Percentiles rank a stretch among this genome's conserved stretches.
These are phyloP conservation scores for Exophiala spinifera DNA, from an alignment of 2,329 filamentous ascomycete species.

Conservation along the genomic window DNA sequence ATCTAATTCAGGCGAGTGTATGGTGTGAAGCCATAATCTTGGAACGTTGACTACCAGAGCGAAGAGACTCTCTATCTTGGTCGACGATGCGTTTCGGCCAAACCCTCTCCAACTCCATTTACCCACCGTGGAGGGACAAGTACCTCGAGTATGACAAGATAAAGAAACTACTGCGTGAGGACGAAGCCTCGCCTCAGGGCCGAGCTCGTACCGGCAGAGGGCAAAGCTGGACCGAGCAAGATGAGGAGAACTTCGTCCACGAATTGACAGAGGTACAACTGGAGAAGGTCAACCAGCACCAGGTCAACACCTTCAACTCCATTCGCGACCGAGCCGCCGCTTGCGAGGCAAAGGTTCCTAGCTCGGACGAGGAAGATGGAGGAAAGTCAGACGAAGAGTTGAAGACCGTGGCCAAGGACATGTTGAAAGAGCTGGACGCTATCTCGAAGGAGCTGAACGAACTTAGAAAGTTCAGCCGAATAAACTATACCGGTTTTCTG, in stretches of 20 bases:
- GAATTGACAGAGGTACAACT: conserved; percentile 92
- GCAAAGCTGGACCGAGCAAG: conserved; percentile 79
- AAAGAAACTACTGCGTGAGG: conserved; percentile 82
- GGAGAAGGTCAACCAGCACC: conserved; percentile 90
- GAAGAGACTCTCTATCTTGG: too few relatives aligned
- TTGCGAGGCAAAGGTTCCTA: conserved; percentile 63
- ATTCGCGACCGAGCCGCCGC: conserved; percentile 76
- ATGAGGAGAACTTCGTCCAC: conserved; percentile 90
- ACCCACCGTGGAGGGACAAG: conserved; percentile 83
- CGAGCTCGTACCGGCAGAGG: conserved; percentile 47
- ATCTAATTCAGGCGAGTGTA: not conserved
- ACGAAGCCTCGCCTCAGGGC: conserved; percentile 51
- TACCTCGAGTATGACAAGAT: conserved; percentile 97
- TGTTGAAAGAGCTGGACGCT: conserved; percentile 74
- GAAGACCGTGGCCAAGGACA: conserved; percentile 60
- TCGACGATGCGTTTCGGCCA: conserved; percentile 82
- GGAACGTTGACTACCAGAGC: too few relatives aligned
- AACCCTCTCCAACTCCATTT: conserved; percentile 75
- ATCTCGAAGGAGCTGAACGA: conserved; percentile 90
- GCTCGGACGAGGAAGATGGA: conserved; percentile 38
- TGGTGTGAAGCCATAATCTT: not conserved
- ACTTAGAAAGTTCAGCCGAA: conserved; percentile 88
- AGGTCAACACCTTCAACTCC: conserved; percentile 74
- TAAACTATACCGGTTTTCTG: conserved; percentile 96
- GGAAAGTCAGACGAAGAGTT: conserved; percentile 39